Evolutionary conservation across 176 grass and related monocot genomes (phyloP).

Genomic region (bread wheat (Triticum aestivum)): DNA sequence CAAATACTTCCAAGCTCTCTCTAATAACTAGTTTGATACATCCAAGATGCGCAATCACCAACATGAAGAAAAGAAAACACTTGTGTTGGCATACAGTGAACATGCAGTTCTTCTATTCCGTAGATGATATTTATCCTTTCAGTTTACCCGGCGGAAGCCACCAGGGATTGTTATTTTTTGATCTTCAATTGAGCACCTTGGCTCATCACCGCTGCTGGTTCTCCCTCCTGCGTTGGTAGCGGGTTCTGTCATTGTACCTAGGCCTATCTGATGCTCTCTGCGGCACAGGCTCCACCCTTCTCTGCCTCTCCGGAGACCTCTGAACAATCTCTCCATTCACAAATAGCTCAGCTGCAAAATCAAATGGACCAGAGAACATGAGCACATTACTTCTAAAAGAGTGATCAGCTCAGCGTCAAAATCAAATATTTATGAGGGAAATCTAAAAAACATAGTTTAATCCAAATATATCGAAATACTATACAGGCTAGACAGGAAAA

Average conservation of each 20-base stretch:
- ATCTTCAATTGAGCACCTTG: not conserved
- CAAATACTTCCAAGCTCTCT: constrained; percentile 8
- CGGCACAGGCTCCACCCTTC: constrained; percentile 79
- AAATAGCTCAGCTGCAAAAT: constrained; percentile 83
- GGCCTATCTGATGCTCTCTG: constrained; percentile 78
- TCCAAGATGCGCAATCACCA: constrained; percentile 6
- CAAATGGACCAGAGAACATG: not conserved
- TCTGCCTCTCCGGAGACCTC: constrained; percentile 82
- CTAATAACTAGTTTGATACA: constrained; percentile 44
- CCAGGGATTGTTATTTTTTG: constrained; percentile 20
- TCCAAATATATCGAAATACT: not conserved
- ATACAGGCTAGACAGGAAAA: not conserved
- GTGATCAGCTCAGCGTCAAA: constrained; percentile 56
- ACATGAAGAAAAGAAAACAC: not conserved
- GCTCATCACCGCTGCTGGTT: constrained; percentile 52
- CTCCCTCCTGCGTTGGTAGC: constrained; percentile 70
- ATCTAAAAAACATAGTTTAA: too few species aligned
- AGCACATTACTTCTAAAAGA: not conserved
- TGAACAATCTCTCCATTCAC: constrained; percentile 89
- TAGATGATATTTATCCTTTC: not conserved
- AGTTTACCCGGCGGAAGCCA: not conserved
- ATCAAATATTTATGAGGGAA: not conserved
- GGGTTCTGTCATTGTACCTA: constrained; percentile 81
- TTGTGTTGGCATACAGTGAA: not conserved
- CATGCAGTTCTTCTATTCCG: constrained; percentile 11